Percentiles rank a stretch among this genome's conserved stretches.
Evolutionary conservation across 192 early-diverging fungal species (phyloP).

Genomic region (Bifiguratus adelaidae): DNA sequence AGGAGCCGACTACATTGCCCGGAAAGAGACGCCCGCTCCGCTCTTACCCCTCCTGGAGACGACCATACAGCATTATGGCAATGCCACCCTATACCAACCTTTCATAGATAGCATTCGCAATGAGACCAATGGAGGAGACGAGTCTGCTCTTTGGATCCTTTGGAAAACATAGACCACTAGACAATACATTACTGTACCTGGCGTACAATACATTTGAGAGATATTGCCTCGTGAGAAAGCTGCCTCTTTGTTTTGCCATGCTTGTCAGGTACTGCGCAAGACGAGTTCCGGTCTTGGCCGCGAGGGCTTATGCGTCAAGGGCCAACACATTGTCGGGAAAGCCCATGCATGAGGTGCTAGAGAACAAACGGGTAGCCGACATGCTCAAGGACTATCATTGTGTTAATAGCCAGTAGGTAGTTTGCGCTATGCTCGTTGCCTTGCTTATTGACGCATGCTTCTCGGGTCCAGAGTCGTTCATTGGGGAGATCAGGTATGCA

Average conservation of each 20-base stretch:
- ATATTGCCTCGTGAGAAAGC: background rate
- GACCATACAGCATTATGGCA: background rate
- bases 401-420: background rate
- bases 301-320: too few relatives aligned
- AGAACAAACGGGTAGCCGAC: background rate
- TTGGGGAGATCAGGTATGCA: background rate
- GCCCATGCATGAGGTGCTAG: background rate
- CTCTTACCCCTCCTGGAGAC: conserved; percentile 3
- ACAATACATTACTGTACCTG: too few relatives aligned
- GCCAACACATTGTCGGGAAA: background rate
- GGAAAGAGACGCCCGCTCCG: background rate
- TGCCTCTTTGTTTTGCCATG: background rate
- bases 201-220: too few relatives aligned
- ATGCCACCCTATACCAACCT: background rate
- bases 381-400: background rate
- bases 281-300: too few relatives aligned
- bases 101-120: background rate
- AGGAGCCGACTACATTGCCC: background rate
- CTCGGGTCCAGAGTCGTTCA: too few relatives aligned
- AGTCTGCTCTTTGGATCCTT: conserved; percentile 1
- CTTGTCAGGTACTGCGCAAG: too few relatives aligned
- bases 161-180: too few relatives aligned
- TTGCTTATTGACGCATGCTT: too few relatives aligned
- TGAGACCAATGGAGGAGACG: conserved; percentile 1
- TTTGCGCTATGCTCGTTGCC: too few relatives aligned